These are phyloP conservation scores for Gynochthodes officinalis DNA, from an alignment of 257 asterid species.

Conservation along the genomic window DNA sequence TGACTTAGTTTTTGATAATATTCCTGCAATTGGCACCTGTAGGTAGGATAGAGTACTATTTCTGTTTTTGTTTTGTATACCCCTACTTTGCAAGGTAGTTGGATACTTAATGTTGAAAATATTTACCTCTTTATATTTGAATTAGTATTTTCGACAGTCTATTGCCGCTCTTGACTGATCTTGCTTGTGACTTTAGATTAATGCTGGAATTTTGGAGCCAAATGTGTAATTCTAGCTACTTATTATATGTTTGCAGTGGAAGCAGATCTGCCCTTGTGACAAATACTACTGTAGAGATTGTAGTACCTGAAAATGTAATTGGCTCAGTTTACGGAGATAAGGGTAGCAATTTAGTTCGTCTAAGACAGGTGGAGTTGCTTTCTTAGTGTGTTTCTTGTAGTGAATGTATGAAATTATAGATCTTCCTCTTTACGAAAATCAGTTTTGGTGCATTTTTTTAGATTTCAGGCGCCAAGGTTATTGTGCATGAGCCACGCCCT, in stretches of 20 bases:
- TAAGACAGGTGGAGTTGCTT: slow-evolving; percentile 51
- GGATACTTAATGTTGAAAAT: background rate
- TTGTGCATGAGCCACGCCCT: slow-evolving; percentile 45
- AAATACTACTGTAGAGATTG: slow-evolving; percentile 61
- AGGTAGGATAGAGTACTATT: background rate
- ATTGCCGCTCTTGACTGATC: background rate
- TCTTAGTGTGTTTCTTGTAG: background rate
- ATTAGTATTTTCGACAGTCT: background rate
- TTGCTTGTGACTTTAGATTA: background rate
- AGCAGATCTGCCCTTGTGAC: slow-evolving; percentile 47
- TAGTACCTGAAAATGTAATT: slow-evolving; percentile 46
- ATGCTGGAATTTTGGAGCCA: background rate
- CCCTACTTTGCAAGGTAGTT: background rate
- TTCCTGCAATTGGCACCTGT: background rate
- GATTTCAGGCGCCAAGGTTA: slow-evolving; percentile 81
- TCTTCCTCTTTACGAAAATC: background rate
- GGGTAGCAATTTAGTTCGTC: slow-evolving; percentile 55
- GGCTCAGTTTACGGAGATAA: slow-evolving; percentile 58
- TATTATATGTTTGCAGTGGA: slow-evolving; percentile 32
- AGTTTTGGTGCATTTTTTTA: slow-evolving; percentile 10
- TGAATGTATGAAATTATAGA: background rate
- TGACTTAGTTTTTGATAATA: background rate
- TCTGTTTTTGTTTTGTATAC: background rate
- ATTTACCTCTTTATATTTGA: background rate
- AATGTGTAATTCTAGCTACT: background rate